Conservation (phyloP, 176 grass and related monocot species). For the Echinochloa phyllopogon region DNA sequence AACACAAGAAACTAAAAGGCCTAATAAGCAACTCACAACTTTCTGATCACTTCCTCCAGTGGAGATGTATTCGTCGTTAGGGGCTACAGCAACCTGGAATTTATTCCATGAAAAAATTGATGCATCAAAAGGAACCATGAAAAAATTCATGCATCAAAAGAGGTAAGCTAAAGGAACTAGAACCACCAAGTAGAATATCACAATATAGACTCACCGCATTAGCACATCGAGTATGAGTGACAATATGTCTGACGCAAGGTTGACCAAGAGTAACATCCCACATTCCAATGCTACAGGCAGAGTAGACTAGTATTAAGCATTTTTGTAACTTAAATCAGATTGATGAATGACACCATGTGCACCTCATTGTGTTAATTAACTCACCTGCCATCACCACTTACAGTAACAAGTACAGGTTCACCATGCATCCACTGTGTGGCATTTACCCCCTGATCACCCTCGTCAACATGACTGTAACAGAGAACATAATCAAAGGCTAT, state of each 20-base stretch:
- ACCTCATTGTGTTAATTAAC: conserved; percentile 16
- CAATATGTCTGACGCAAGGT: conserved; percentile 80
- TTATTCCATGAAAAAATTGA: conserved; percentile 41
- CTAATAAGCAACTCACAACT: conserved; percentile 77
- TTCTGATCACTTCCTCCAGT: conserved; percentile 95
- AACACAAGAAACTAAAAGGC: conserved; percentile 24
- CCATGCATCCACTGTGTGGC: conserved; percentile 75
- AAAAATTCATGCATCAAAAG: conserved; percentile 34
- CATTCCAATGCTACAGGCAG: conserved; percentile 68
- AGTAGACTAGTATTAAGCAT: conserved; percentile 28
- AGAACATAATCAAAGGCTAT: conserved; percentile 18
- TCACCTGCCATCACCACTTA: conserved; percentile 88
- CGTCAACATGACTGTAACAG: conserved; percentile 68
- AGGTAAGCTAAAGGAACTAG: conserved; percentile 8
- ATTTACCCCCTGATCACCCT: conserved; percentile 86
- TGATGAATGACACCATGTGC: conserved; percentile 17
- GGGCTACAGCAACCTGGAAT: conserved; percentile 76
- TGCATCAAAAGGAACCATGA: conserved; percentile 34
- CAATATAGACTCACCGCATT: conserved; percentile 71
- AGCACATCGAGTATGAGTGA: conserved; percentile 75
- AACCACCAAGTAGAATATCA: conserved; percentile 35
- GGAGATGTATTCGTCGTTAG: conserved; percentile 88
- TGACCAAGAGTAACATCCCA: conserved; percentile 91
- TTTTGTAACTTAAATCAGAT: conserved; percentile 32
- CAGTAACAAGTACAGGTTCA: conserved; percentile 82